Base-by-base conservation (phyloP, 2,329 filamentous ascomycete species). In the Xylaria sp. region DNA sequence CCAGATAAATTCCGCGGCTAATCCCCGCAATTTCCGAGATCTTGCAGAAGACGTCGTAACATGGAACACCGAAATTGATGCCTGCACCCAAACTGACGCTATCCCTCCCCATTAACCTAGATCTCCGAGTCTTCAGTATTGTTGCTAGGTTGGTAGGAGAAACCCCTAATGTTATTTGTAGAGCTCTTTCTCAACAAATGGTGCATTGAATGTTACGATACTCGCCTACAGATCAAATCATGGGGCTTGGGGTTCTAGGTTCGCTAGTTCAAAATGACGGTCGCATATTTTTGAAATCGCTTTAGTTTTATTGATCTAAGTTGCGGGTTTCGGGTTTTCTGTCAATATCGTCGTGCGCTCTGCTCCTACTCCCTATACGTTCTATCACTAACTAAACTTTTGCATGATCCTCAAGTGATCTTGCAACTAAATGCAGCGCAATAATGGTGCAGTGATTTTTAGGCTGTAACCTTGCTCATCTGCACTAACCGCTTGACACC, bases 401-500 rank as follows among this genome's bases (percentile, higher is more conserved):
- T 5, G 11, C 45, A 51, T 24, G 48, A 24, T 30, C 14, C 14
- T 54, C 9, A 7, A 47, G 45, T 24, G 48, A 24, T 30, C 14
- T n/a, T 54, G 21, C 5, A 42, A 27, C 32, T 32, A 24, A 6
- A 30, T 50, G 27, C 30, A 45, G 34, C 9, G 11, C 42, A 24
- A 47, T 3, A 19, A n/a, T 12, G 32, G 45, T 34, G 32, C 24
- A 34, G 7, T 30, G 39, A 14, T 64, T 55, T 56, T 68, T 69
- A 77, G 64, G 71, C 72, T 45, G 91, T 93, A 39, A 88, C 90
- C 80, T 90, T 90, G 83, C 91, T 93, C 92, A 94, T 93, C 79
- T 88, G 90, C 75, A 93, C 88, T 76, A 94, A 83, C 72, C 92
- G 86, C 81, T 93, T 94, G 53, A 94, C 88, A 76, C 92, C 92